Conservation (phyloP, 768 basidiomycete species). For the Mycena leptocephala region DNA sequence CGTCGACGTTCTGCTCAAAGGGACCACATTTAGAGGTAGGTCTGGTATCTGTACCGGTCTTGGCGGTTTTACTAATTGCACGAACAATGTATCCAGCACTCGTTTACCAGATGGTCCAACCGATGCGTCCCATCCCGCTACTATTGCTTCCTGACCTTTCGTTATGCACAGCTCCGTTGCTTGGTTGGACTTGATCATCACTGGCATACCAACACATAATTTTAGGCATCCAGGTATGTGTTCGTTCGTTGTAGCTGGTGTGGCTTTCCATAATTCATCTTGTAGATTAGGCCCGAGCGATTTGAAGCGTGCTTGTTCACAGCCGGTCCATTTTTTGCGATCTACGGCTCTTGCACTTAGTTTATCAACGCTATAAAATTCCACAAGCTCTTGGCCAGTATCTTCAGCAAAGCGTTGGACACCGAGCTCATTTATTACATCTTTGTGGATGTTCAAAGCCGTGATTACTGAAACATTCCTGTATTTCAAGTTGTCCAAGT, state of each 20-base stretch:
- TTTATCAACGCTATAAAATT: neutral
- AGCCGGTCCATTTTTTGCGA: neutral
- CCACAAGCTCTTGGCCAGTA: neutral
- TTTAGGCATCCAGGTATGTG: neutral
- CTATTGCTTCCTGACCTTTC: neutral
- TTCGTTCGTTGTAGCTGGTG: neutral
- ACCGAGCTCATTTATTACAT: neutral
- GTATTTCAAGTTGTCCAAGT: neutral
- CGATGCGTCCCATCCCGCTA: neutral
- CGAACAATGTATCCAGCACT: neutral
- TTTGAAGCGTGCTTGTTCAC: neutral
- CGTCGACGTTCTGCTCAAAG: neutral
- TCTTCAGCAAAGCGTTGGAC: neutral
- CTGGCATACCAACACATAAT: neutral
- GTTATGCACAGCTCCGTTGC: too few relatives aligned
- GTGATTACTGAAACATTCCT: neutral
- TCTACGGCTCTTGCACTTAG: too few relatives aligned
- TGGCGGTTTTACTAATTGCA: neutral
- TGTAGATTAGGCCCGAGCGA: too few relatives aligned
- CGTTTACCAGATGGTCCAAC: neutral
- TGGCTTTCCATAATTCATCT: too few relatives aligned
- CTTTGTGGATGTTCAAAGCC: neutral
- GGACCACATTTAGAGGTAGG: neutral
- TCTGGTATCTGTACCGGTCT: neutral
- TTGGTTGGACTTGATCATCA: too few relatives aligned